Conservation (phyloP, 192 early-diverging fungal species). For the Glomus cerebriforme region DNA sequence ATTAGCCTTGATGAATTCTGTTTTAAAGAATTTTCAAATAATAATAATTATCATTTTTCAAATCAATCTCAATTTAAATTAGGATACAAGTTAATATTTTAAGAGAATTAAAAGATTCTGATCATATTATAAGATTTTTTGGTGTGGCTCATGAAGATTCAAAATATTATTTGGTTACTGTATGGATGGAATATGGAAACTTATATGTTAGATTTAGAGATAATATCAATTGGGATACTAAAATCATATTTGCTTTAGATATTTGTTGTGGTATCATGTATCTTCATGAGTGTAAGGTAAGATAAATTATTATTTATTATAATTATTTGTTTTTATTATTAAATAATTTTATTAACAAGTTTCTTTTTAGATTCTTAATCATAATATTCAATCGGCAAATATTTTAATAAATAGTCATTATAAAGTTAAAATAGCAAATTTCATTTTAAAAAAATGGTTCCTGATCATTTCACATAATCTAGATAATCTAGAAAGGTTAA, state of each 20-base stretch:
- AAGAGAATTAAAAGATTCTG: conserved; percentile 3
- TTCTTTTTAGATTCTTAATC: conserved; percentile 17
- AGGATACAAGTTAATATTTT: not conserved
- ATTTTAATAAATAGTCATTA: not conserved
- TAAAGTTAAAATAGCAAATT: conserved; percentile 10
- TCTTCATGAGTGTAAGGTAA: too few relatives aligned
- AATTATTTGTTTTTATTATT: too few relatives aligned
- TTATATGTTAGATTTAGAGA: too few relatives aligned
- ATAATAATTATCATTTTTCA: too few relatives aligned
- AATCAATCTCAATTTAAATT: not conserved
- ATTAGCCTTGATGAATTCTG: too few relatives aligned
- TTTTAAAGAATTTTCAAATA: too few relatives aligned
- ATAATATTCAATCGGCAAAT: conserved; percentile 5
- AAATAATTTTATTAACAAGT: conserved; percentile 37
- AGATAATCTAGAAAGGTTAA: not conserved
- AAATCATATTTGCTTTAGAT: too few relatives aligned
- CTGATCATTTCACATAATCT: not conserved
- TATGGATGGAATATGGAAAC: conserved; percentile 42
- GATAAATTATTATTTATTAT: too few relatives aligned
- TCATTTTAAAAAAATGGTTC: not conserved
- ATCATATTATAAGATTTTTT: conserved; percentile 13
- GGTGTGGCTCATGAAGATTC: conserved; percentile 21
- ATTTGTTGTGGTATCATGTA: too few relatives aligned
- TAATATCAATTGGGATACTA: too few relatives aligned
- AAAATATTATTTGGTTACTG: conserved; percentile 41